Conservation (phyloP, 177 flowering plant species). For the Vitis hybrid region DNA sequence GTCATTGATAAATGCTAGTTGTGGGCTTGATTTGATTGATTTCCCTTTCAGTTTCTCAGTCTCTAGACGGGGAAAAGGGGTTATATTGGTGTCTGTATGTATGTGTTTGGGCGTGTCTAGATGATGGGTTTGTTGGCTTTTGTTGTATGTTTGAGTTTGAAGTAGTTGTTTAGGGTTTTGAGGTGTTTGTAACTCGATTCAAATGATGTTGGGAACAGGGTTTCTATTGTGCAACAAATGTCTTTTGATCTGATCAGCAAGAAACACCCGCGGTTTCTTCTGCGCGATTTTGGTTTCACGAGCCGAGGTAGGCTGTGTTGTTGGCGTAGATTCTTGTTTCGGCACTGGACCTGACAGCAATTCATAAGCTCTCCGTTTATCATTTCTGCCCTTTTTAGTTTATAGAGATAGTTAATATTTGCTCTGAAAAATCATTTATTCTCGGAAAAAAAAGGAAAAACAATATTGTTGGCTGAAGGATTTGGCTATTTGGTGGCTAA, state of each 20-base stretch:
- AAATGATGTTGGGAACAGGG: conserved; percentile 38
- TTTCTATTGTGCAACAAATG: conserved; percentile 54
- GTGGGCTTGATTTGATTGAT: too few species aligned
- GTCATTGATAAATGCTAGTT: too few species aligned
- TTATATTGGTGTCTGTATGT: too few species aligned
- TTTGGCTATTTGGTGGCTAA: too few species aligned
- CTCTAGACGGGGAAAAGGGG: too few species aligned
- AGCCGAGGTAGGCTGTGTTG: conserved; percentile 66
- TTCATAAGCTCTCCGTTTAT: too few species aligned
- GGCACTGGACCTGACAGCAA: conserved; percentile 68
- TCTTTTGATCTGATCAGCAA: conserved; percentile 47
- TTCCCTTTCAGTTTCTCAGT: too few species aligned
- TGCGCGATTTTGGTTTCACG: conserved; percentile 44
- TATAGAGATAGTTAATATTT: not conserved
- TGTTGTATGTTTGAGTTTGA: too few species aligned
- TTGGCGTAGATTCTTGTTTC: conserved; percentile 40
- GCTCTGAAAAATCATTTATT: not conserved
- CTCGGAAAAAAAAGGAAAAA: not conserved
- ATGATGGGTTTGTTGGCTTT: too few species aligned
- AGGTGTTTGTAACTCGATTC: not conserved
- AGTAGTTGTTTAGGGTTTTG: too few species aligned
- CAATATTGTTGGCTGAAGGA: too few species aligned
- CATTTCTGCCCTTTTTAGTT: not conserved
- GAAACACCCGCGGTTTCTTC: conserved; percentile 27
- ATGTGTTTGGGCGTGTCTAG: too few species aligned